phyloP scores from a whole-genome alignment of 1,284 basidiomycete species.

The Cutaneotrichosporon cyanovorans region DNA sequence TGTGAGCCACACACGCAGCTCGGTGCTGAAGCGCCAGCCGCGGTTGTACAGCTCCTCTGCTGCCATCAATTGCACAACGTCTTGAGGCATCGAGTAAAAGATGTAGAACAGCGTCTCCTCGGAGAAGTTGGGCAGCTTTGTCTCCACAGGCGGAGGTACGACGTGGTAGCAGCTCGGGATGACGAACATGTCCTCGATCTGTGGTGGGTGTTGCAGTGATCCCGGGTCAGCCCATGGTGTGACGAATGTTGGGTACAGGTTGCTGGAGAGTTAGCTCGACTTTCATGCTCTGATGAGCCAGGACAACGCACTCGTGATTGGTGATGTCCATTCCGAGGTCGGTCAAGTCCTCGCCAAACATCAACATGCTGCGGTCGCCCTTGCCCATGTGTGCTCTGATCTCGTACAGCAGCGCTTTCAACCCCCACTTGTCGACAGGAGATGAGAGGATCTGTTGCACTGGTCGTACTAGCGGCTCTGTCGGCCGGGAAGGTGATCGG shows the following conservation, averaged over 20 bases:
- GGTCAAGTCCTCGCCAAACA: constrained; percentile 85
- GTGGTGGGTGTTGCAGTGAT: constrained; percentile 30
- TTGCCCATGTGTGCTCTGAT: constrained; percentile 74
- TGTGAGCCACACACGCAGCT: constrained; percentile 88
- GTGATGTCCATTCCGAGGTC: constrained; percentile 89
- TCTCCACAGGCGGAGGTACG: constrained; percentile 77
- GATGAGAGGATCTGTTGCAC: constrained; percentile 90
- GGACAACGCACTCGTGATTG: constrained; percentile 61
- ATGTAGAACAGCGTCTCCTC: constrained; percentile 99
- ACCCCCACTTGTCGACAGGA: constrained; percentile 91
- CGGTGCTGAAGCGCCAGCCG: constrained; percentile 97
- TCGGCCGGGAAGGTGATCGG: constrained; percentile 22
- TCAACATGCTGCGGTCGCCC: constrained; percentile 73
- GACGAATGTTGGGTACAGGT: constrained; percentile 87
- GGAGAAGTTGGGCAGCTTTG: constrained; percentile 79
- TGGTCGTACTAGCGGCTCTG: constrained; percentile 67
- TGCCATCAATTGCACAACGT: constrained; percentile 80
- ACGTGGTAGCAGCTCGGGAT: constrained; percentile 92
- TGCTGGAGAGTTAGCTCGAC: constrained; percentile 54
- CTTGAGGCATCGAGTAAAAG: constrained; percentile 92
- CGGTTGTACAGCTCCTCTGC: constrained; percentile 95
- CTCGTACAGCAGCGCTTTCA: constrained; percentile 78
- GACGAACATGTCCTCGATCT: constrained; percentile 55
- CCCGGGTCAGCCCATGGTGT: constrained; percentile 96
- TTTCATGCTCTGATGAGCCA: not conserved